phyloP scores from a whole-genome alignment of 345 rosid species.

The Stellera chamaejasme region DNA sequence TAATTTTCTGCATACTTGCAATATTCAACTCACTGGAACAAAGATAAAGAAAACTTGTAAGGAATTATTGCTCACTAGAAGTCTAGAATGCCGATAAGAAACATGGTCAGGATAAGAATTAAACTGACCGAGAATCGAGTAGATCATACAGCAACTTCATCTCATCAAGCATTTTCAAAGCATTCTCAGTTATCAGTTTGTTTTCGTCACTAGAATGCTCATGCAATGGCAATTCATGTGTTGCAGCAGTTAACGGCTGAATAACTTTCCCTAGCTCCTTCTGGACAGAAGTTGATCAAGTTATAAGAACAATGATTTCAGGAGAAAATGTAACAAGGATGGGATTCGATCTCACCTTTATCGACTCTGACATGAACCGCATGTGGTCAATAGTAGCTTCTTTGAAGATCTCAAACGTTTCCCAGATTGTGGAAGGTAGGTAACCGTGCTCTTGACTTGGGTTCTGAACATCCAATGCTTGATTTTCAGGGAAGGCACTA shows the following conservation, averaged over 20 bases:
- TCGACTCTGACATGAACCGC: background rate
- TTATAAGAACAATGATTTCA: background rate
- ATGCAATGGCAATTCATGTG: background rate
- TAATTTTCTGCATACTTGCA: conserved; percentile 5
- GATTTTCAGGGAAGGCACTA: background rate
- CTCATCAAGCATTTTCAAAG: conserved; percentile 4
- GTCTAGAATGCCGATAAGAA: background rate
- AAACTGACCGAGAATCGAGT: conserved; percentile 12
- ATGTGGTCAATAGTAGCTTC: background rate
- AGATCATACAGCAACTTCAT: conserved; percentile 10
- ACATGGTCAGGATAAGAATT: background rate
- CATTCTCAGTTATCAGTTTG: background rate
- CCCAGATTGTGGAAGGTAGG: conserved; percentile 2
- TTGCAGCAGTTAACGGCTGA: conserved; percentile 11
- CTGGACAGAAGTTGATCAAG: conserved; percentile 4
- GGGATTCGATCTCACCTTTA: conserved; percentile 9
- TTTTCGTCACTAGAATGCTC: background rate
- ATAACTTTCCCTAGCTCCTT: conserved; percentile 3
- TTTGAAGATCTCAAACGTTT: conserved; percentile 6
- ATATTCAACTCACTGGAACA: conserved; percentile 11
- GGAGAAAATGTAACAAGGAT: background rate
- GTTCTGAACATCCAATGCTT: background rate
- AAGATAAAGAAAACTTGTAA: background rate
- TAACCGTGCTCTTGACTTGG: background rate
- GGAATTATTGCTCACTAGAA: background rate